These are phyloP conservation scores for Lophiotrema nucula DNA, from an alignment of 495 filamentous ascomycete genomes.

Conservation along the genomic window DNA sequence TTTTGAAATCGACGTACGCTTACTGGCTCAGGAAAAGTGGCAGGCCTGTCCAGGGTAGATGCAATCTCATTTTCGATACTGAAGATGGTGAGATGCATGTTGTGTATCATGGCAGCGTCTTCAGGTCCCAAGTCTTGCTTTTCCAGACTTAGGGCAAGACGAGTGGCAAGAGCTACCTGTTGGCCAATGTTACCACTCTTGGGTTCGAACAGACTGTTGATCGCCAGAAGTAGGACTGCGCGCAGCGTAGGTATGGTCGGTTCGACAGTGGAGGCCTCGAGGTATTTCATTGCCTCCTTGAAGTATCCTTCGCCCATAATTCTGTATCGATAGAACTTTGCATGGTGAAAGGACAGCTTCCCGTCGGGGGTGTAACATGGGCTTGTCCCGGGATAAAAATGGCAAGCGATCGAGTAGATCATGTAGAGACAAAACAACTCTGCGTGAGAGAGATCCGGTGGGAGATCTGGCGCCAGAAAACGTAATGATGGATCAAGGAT, in stretches of 20 bases:
- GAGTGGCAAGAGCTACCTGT: conserved; percentile 22
- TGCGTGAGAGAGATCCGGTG: background rate
- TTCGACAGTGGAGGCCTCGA: conserved; percentile 22
- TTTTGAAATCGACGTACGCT: conserved; percentile 2
- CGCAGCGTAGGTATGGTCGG: conserved; percentile 18
- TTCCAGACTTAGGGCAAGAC: conserved; percentile 21
- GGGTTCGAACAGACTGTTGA: conserved; percentile 27
- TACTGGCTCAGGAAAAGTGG: conserved; percentile 29
- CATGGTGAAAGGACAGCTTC: conserved; percentile 8
- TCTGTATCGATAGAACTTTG: background rate
- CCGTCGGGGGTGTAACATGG: background rate
- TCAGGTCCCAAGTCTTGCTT: conserved; percentile 1
- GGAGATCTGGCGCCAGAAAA: conserved; percentile 6
- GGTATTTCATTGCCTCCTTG: conserved; percentile 10
- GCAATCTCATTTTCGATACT: conserved; percentile 29
- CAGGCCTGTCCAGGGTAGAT: conserved; percentile 20
- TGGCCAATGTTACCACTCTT: conserved; percentile 28
- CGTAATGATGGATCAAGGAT: conserved; percentile 12
- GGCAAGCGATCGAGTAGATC: conserved; percentile 26
- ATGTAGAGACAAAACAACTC: conserved; percentile 24
- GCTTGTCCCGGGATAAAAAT: conserved; percentile 5
- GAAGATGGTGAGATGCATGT: conserved; percentile 26
- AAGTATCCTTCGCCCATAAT: conserved; percentile 1
- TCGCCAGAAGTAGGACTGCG: conserved; percentile 21
- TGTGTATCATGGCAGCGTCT: conserved; percentile 10